Evolutionary conservation across 495 filamentous ascomycete genomes (phyloP), one percentile per base, ranked within the genome.

Genomic region (Lepidopterella palustris): DNA sequence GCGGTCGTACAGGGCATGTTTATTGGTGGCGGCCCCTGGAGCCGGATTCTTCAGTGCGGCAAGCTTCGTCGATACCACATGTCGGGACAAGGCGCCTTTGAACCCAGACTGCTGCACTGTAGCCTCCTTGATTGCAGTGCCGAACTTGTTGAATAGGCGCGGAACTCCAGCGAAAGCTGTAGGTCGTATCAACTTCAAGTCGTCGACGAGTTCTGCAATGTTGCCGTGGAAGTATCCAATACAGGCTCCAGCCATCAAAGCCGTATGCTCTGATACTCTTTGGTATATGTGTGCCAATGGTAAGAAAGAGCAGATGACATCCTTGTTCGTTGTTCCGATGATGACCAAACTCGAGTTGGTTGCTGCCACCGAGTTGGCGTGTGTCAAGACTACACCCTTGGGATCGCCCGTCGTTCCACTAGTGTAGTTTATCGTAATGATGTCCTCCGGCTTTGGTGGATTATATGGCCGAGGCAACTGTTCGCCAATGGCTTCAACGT

Each of bases 201-300:
- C 93, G 63, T 98, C 95, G 3, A 96, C 83, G 13, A 98, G 78
- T 60, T 86, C 87, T 4, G 87, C 65, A 65, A 97, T 89, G 66
- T 96, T 88, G 48, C 93, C 93, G 63, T 96, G 92, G 80, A 95
- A 98, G 71, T 92, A 98, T 23, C 95, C 93, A 70, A 97, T 89
- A 23, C 81, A 76, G 10, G 78, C 82, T 59, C 90, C 92, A 53
- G 80, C 77, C 72, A 85, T 85, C 24, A 97, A 78, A 20, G 82
- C 78, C 11, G 74, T 76, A 71, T 96, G 89, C 70, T 98, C 93
- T 13, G 80, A 76, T 59, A 95, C 77, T 57, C 93, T 88, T 55
- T 88, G 87, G 71, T 87, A 97, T 62, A 98, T 98, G 71, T 98
- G 93, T 29, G 93, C 93, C 5, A 97, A 79, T 1, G 93, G 93